These are phyloP conservation scores for Trichoderma sp. DNA, from an alignment of 2,329 filamentous ascomycete species.

Conservation along the genomic window DNA sequence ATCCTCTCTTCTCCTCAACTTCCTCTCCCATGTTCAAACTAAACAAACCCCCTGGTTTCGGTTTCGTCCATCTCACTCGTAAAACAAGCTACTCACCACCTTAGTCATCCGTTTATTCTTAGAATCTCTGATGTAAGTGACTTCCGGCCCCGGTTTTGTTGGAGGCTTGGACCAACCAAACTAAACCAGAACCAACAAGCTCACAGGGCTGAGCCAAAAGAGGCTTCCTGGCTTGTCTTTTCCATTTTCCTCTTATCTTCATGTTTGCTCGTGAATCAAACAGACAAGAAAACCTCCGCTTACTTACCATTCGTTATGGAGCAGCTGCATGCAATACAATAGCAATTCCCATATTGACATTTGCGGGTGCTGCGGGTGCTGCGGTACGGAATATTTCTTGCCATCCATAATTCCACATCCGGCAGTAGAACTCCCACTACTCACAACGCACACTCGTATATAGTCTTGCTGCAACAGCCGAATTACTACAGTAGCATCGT, in stretches of 20 bases:
- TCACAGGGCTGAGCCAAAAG: not conserved
- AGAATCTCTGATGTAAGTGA: not conserved
- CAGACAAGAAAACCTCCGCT: not conserved
- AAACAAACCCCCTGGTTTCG: not conserved
- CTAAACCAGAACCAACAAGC: not conserved
- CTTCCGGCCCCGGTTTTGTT: not conserved
- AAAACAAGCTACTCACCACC: not conserved
- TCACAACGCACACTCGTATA: not conserved
- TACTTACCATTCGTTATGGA: not conserved
- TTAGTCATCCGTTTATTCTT: constrained; percentile 17
- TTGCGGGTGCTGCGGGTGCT: constrained; percentile 1
- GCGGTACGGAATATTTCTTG: not conserved
- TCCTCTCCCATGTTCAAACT: not conserved
- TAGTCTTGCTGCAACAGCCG: too few species aligned
- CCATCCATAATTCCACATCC: not conserved
- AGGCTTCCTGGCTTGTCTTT: not conserved
- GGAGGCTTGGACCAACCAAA: not conserved
- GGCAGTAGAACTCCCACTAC: not conserved
- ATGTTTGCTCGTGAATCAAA: not conserved
- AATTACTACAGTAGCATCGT: not conserved
- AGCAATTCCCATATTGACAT: not conserved
- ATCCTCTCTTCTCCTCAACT: not conserved
- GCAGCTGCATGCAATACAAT: not conserved
- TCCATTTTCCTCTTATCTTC: not conserved
- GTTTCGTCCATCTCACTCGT: not conserved